These are phyloP conservation scores for Colletotrichum eremochloae DNA, from an alignment of 2,329 filamentous ascomycete species.

Conservation along the genomic window DNA sequence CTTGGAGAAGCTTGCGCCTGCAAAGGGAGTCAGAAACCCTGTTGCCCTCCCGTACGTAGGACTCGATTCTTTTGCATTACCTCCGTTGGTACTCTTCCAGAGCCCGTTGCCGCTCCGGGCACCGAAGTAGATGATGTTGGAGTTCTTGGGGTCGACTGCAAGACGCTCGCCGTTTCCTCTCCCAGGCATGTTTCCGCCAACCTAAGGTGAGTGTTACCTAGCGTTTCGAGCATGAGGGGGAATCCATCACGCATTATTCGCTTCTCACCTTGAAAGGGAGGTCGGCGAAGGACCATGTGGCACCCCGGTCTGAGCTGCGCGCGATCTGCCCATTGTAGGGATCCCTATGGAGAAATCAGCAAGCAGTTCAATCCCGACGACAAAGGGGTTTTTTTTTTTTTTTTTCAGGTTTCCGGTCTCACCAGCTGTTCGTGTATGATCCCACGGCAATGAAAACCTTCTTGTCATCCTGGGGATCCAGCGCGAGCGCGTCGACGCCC, in stretches of 20 bases:
- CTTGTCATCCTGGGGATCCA: conserved; percentile 66
- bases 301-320: conserved; percentile 66
- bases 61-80: conserved; percentile 63
- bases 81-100: conserved; percentile 68
- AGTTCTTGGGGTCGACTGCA: conserved; percentile 69
- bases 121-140: conserved; percentile 70
- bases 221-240: accelerated
- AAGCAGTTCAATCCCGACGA: not conserved
- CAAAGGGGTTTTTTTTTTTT: not conserved
- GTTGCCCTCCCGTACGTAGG: conserved; percentile 52
- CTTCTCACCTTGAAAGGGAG: conserved; percentile 64
- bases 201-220: conserved; percentile 40
- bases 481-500: conserved; percentile 69
- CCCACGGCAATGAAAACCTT: conserved; percentile 68
- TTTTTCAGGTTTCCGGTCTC: conserved; percentile 21
- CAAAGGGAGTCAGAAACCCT: conserved; percentile 57
- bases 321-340: conserved; percentile 69
- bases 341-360: conserved; percentile 53
- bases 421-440: conserved; percentile 70
- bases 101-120: conserved; percentile 70
- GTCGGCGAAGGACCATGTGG: conserved; percentile 63
- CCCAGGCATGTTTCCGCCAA: conserved; percentile 73
- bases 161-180: conserved; percentile 71
- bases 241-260: accelerated
- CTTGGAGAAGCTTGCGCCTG: conserved; percentile 63